A percentile compares a stretch with the other conserved stretches of the same genome.
Evolutionary conservation across 306 rosid genomes (phyloP).

Genomic region (Gastrolobium bilobum): DNA sequence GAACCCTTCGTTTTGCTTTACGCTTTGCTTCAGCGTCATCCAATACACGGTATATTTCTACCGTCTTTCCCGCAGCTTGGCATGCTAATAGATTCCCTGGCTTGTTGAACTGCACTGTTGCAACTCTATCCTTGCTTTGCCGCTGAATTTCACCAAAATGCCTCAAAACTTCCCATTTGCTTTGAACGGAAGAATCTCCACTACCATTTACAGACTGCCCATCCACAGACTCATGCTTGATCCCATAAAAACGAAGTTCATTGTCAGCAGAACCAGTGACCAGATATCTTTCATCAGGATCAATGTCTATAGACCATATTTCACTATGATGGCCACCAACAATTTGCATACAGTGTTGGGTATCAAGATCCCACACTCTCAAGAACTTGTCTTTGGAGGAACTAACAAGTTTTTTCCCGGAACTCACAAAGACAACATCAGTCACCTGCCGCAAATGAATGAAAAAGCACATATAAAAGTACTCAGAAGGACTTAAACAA

Average conservation of each 20-base stretch:
- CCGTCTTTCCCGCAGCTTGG: slow-evolving; percentile 90
- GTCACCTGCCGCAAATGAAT: slow-evolving; percentile 74
- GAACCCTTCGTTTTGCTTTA: slow-evolving; percentile 88
- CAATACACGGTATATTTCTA: slow-evolving; percentile 83
- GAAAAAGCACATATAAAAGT: slow-evolving; percentile 16
- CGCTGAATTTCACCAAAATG: slow-evolving; percentile 88
- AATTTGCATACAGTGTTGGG: slow-evolving; percentile 97
- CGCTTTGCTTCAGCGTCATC: slow-evolving; percentile 85
- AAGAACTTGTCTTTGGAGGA: slow-evolving; percentile 94
- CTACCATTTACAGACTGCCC: slow-evolving; percentile 55
- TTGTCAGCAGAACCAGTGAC: slow-evolving; percentile 91
- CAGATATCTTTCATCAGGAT: slow-evolving; percentile 75
- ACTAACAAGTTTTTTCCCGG: slow-evolving; percentile 83
- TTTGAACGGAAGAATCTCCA: slow-evolving; percentile 59
- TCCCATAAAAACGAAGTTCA: slow-evolving; percentile 83
- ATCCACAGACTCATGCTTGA: slow-evolving; percentile 64
- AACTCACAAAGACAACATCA: slow-evolving; percentile 77
- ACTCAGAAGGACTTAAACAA: background rate
- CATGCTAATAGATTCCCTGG: slow-evolving; percentile 88
- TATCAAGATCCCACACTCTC: slow-evolving; percentile 98
- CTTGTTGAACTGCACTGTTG: slow-evolving; percentile 83
- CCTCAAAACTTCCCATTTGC: slow-evolving; percentile 82
- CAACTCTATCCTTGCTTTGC: slow-evolving; percentile 88
- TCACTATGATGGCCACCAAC: slow-evolving; percentile 95
- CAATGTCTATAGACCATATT: slow-evolving; percentile 90